phyloP scores from a whole-genome alignment of 306 rosid genomes.

The Sphenostylis stenocarpa region DNA sequence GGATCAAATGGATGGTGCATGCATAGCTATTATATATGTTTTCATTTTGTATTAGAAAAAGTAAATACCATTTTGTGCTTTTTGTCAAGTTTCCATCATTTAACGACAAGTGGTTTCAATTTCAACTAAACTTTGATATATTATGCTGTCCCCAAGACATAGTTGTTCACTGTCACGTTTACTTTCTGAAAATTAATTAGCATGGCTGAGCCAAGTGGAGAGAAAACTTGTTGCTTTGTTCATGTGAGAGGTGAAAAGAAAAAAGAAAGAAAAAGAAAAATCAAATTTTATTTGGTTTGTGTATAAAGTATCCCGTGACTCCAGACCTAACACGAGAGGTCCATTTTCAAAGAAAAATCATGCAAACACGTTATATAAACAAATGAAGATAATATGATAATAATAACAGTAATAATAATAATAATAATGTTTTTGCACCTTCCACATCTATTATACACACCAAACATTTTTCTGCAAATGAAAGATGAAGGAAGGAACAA shows the following conservation, averaged over 20 bases:
- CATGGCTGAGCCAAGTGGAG: background rate
- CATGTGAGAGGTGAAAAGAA: background rate
- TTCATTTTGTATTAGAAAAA: background rate
- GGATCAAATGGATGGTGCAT: background rate
- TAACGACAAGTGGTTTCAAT: background rate
- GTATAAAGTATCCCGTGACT: background rate
- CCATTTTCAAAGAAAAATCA: background rate
- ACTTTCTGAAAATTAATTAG: background rate
- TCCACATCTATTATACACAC: background rate
- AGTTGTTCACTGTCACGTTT: background rate
- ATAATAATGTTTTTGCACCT: background rate
- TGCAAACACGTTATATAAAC: background rate
- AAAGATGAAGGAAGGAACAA: background rate
- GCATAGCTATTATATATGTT: background rate
- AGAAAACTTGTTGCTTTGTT: background rate
- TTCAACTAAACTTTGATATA: background rate
- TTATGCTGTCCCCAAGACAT: background rate
- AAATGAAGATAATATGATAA: background rate
- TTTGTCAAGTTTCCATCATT: background rate
- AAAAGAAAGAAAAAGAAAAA: background rate
- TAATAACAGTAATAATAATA: background rate
- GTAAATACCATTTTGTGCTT: no score
- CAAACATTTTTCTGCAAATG: background rate
- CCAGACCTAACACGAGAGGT: background rate
- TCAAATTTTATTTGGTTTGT: no score